These are phyloP conservation scores for Emiliania huxleyi DNA, from an alignment of 78 protist genomes.

Conservation along the genomic window DNA sequence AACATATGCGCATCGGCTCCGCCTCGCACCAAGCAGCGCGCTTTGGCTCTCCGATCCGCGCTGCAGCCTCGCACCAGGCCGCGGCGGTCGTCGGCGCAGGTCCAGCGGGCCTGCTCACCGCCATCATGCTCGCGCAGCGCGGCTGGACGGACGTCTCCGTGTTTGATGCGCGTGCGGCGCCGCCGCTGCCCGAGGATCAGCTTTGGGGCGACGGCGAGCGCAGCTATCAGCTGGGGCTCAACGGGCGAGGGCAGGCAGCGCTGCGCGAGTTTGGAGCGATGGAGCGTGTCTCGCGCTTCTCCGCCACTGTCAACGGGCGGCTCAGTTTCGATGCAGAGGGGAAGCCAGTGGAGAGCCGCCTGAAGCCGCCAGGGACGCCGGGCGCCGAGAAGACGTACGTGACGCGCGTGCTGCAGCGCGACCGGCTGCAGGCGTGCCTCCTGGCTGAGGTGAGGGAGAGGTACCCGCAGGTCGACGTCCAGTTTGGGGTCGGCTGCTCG, in stretches of 20 bases:
- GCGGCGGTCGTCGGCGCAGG: constrained; percentile 21
- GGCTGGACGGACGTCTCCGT: background rate
- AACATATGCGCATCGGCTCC: too few species aligned
- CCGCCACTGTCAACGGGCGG: background rate
- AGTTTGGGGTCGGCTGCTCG: background rate
- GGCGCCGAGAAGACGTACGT: constrained; percentile 5
- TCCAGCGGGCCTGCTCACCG: background rate
- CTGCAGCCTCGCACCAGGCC: too few species aligned
- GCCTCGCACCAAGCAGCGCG: too few species aligned
- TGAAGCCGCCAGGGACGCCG: background rate
- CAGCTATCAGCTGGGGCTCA: background rate
- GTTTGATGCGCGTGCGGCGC: background rate
- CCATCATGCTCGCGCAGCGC: background rate
- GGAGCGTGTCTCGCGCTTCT: background rate
- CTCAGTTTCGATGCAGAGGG: background rate
- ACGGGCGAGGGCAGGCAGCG: background rate
- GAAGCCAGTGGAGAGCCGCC: background rate
- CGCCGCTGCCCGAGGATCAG: background rate
- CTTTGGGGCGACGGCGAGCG: background rate
- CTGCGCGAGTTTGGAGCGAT: background rate
- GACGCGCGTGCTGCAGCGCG: constrained; percentile 5
- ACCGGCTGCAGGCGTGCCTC: constrained; percentile 2
- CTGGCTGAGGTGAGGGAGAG: background rate
- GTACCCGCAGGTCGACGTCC: background rate
- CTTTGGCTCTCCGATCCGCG: too few species aligned